A percentile compares a stretch with the other conserved stretches of the same genome.
Evolutionary conservation across 2,329 filamentous ascomycete genomes (phyloP).

Genomic region (Elsinoe australis): DNA sequence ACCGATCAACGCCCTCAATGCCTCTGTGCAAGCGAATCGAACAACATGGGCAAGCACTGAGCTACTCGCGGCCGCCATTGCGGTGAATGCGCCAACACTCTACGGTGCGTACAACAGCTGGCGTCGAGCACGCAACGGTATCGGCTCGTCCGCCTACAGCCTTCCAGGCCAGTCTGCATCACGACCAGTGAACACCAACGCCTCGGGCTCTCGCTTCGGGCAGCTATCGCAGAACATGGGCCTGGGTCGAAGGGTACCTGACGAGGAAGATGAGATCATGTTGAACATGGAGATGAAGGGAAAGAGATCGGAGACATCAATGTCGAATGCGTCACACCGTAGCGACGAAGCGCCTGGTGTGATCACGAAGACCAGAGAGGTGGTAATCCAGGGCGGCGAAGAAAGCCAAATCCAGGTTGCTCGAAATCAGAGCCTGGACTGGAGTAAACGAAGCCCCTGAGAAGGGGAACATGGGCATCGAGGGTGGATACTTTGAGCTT

Average conservation of each 20-base stretch:
- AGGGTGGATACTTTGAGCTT: too few relatives aligned
- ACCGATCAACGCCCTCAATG: constrained; percentile 9
- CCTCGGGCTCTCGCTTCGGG: neutral
- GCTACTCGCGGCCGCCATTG: constrained; percentile 10
- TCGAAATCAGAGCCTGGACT: neutral
- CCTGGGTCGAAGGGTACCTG: neutral
- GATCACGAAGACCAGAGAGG: constrained; percentile 11
- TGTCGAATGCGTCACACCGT: constrained; percentile 2
- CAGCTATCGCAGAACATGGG: constrained; percentile 3
- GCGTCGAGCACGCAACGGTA: neutral
- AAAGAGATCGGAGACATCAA: constrained; percentile 10
- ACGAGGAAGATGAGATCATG: constrained; percentile 6
- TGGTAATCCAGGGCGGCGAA: neutral
- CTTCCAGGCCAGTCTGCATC: constrained; percentile 4
- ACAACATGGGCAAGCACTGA: constrained; percentile 10
- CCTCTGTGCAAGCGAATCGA: constrained; percentile 8
- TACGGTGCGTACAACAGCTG: constrained; percentile 12
- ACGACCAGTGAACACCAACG: neutral
- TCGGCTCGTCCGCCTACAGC: constrained; percentile 6
- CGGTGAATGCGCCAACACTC: constrained; percentile 7
- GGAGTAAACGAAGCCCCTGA: neutral
- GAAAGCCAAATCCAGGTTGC: neutral
- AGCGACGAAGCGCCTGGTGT: constrained; percentile 4
- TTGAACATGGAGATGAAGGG: constrained; percentile 6
- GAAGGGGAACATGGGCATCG: too few relatives aligned